Evolutionary conservation across 2,329 filamentous ascomycete genomes (phyloP), one percentile per base, ranked within the genome.

Genomic region (Aspergillus sp.): DNA sequence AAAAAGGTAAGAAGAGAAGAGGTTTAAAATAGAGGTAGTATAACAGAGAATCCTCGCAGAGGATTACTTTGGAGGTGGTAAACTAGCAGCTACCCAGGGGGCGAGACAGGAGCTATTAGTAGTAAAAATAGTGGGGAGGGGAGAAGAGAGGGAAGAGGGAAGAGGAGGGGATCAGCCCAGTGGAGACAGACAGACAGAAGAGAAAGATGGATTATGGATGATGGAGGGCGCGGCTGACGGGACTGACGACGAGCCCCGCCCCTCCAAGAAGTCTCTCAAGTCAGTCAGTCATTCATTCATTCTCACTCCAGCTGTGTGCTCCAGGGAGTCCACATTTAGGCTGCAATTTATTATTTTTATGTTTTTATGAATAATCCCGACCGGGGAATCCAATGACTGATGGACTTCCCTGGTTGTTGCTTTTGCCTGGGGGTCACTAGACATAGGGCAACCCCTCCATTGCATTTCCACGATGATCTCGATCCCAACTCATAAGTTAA

Each of bases 231-330:
- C 39, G 17, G 39, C 39, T 19, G 32, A 36, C 32, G 32, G 32
- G 32, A 36, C 47, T 50, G 47, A 50, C 25, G 47, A 30, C 47
- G 47, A 30, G 47, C 47, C 47, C 47, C 47, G 47, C 47, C n/a
- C 21, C 25, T 50, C 47, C 25, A 50, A 50, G 27, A 50, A 27
- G 25, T 27, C 25, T 27, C 25, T 27, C 25, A 27, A 27, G 25
- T 21, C n/a, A 21, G 17, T 11, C 41, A 21, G 8, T 11, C 41
- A 44, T 0, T 10, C 32, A 36, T 36, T 6, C 11, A 36, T 36
- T 36, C 32, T 36, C 44, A 44, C 10, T 15, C 44, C 44, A 25
- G 13, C 21, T 49, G 44, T 49, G 44, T 27, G 25, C 44, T 2
- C 3, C 13, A 21, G 41, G 10, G 19, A 44, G 23, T 50, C 47